phyloP scores from a whole-genome alignment of 2,329 filamentous ascomycete genomes.

The Fusarium scirpi region DNA sequence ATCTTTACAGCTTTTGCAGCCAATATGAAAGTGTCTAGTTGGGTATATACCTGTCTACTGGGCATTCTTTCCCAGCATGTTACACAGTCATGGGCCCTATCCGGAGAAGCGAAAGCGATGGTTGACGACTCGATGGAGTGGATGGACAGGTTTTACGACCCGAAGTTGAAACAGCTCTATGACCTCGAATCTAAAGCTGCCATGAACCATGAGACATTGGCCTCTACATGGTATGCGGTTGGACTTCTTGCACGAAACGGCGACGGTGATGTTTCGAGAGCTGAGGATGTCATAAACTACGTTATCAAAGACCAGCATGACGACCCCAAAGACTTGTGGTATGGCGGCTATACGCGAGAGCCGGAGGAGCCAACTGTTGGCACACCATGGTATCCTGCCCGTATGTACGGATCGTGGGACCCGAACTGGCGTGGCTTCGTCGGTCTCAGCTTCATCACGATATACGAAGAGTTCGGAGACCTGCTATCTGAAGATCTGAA shows the following conservation, averaged over 20 bases:
- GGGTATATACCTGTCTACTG: not conserved
- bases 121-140: constrained; percentile 29
- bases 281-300: constrained; percentile 20
- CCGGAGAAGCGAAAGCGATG: constrained; percentile 27
- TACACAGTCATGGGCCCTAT: constrained; percentile 1
- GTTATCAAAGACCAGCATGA: constrained; percentile 22
- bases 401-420: constrained; percentile 22
- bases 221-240: constrained; percentile 26
- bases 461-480: constrained; percentile 25
- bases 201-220: constrained; percentile 23
- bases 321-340: constrained; percentile 16
- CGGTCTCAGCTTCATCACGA: constrained; percentile 23
- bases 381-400: constrained; percentile 21
- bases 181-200: constrained; percentile 16
- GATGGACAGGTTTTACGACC: constrained; percentile 34
- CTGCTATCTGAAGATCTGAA: constrained; percentile 2
- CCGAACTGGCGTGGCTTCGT: constrained; percentile 29
- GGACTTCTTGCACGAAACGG: constrained; percentile 22
- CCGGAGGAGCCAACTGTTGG: constrained; percentile 25
- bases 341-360: constrained; percentile 21
- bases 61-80: not conserved
- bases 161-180: constrained; percentile 38
- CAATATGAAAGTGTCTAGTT: constrained; percentile 17
- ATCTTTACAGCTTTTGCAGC: not conserved
- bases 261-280: constrained; percentile 8